Conservation (phyloP, 148 eudicot species). For the Salicornia ramosissima region DNA sequence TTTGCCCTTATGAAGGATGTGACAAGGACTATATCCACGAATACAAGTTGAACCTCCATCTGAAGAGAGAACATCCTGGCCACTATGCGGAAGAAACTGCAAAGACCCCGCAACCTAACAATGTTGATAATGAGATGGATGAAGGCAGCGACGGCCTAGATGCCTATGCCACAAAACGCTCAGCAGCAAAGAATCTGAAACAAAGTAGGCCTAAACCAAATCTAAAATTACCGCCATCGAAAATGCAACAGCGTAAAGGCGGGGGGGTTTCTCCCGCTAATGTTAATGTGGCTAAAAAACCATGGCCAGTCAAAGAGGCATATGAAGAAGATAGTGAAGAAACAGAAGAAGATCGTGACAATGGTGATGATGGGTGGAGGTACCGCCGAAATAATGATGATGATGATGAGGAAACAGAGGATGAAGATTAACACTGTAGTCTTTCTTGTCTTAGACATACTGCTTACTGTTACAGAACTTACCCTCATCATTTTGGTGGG, state of each 20-base stretch:
- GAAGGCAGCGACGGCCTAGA: constrained; percentile 91
- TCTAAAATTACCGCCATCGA: constrained; percentile 63
- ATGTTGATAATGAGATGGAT: constrained; percentile 59
- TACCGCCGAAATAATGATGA: constrained; percentile 63
- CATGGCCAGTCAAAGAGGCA: constrained; percentile 61
- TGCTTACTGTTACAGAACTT: no score
- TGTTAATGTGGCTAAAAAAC: constrained; percentile 43
- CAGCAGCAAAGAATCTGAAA: constrained; percentile 47
- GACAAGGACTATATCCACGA: constrained; percentile 92
- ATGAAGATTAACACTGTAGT: constrained; percentile 69
- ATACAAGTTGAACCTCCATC: constrained; percentile 89
- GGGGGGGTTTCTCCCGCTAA: constrained; percentile 41
- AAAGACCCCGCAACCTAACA: constrained; percentile 41
- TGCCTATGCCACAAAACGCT: constrained; percentile 50
- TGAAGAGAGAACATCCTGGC: constrained; percentile 78
- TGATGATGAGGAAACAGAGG: constrained; percentile 89
- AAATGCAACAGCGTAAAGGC: constrained; percentile 47
- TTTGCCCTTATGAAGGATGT: constrained; percentile 89
- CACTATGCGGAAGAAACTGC: constrained; percentile 66
- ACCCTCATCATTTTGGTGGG: no score
- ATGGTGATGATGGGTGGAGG: constrained; percentile 73
- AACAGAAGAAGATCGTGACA: constrained; percentile 85
- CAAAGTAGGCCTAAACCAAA: constrained; percentile 65
- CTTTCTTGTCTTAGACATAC: no score
- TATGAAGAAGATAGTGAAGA: constrained; percentile 93